Evolutionary conservation across 202 grass and related monocot genomes (phyloP).

Genomic region (Digitaria exilis): DNA sequence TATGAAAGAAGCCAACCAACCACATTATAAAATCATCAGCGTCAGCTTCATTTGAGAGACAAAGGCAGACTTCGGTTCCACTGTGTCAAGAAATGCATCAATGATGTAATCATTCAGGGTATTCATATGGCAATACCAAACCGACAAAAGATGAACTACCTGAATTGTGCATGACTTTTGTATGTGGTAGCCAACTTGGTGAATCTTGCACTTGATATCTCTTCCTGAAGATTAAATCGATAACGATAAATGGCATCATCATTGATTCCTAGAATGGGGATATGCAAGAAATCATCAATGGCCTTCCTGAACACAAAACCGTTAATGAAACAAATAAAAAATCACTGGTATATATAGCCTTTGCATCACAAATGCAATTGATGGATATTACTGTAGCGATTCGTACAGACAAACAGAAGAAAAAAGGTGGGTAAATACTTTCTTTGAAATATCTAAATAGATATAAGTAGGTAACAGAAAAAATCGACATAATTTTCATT

Average conservation of each 20-base stretch:
- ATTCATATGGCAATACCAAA: conserved; percentile 7
- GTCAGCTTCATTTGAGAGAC: conserved; percentile 55
- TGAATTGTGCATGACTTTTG: conserved; percentile 66
- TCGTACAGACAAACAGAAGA: neutral
- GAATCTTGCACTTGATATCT: conserved; percentile 51
- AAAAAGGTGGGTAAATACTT: neutral
- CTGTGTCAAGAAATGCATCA: conserved; percentile 35
- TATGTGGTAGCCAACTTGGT: conserved; percentile 57
- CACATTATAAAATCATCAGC: conserved; percentile 55
- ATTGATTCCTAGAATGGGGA: conserved; percentile 48
- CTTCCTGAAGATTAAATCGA: conserved; percentile 58
- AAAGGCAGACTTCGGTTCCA: conserved; percentile 76
- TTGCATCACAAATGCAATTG: neutral
- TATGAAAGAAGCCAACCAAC: conserved; percentile 52
- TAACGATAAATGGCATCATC: conserved; percentile 64
- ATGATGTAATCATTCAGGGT: neutral
- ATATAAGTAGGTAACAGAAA: conserved; percentile 4
- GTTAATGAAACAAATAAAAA: conserved; percentile 21
- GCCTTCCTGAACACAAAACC: neutral
- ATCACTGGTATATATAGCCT: neutral
- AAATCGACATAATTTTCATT: neutral
- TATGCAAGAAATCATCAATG: conserved; percentile 21
- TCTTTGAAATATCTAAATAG: neutral
- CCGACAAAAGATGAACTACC: conserved; percentile 47
- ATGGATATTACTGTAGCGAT: neutral